These are phyloP conservation scores for Kockiozyma suomiensis DNA, from an alignment of 805 yeast genomes.

Conservation along the genomic window DNA sequence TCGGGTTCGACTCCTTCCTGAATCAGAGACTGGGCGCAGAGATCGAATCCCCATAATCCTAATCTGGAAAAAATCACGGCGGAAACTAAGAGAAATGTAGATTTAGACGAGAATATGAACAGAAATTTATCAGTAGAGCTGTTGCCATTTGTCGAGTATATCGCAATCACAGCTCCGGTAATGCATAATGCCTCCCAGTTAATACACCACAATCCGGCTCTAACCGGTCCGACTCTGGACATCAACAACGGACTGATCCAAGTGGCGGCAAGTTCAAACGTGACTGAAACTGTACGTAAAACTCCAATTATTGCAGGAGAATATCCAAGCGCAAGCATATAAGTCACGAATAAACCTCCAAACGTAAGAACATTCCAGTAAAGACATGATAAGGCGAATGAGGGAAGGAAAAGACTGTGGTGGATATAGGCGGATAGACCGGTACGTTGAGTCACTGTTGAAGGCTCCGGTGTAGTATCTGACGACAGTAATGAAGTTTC, in stretches of 20 bases:
- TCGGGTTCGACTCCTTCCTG: constrained; percentile 44
- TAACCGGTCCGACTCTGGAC: constrained; percentile 38
- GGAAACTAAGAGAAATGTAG: constrained; percentile 31
- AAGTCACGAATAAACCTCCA: constrained; percentile 46
- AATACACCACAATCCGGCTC: constrained; percentile 42
- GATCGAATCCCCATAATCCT: constrained; percentile 50
- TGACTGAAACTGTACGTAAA: constrained; percentile 42
- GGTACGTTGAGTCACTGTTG: background rate
- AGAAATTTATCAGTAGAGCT: constrained; percentile 8
- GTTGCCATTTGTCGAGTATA: constrained; percentile 12
- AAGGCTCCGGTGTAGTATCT: background rate
- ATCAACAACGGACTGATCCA: constrained; percentile 41
- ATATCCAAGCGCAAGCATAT: constrained; percentile 42
- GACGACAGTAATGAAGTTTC: background rate
- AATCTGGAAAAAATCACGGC: constrained; percentile 43
- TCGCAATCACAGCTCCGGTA: constrained; percentile 37
- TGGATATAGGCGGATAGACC: constrained; percentile 35
- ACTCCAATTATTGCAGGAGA: constrained; percentile 42
- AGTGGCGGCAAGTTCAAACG: constrained; percentile 44
- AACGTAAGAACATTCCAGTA: constrained; percentile 48
- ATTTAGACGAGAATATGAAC: constrained; percentile 36
- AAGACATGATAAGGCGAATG: constrained; percentile 40
- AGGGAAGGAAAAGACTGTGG: constrained; percentile 41
- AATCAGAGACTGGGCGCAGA: constrained; percentile 43
- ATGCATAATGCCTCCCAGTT: constrained; percentile 42